Evolutionary conservation across 2,329 filamentous ascomycete genomes (phyloP).

Genomic region (Ascochyta koolunga): DNA sequence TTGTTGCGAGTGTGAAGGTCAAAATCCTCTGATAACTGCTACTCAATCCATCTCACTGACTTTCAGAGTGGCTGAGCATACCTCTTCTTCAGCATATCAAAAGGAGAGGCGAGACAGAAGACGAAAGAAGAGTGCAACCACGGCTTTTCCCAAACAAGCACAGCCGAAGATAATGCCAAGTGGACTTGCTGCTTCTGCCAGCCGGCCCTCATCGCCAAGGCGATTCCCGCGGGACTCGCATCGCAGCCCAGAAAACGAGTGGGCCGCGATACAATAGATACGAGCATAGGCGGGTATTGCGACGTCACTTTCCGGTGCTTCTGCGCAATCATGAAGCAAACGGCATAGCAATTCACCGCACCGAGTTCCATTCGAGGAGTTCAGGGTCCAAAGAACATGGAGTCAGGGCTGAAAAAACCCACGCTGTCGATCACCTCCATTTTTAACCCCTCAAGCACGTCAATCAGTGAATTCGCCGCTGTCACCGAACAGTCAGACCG

Average conservation of each 20-base stretch:
- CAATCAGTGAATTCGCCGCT: constrained; percentile 3
- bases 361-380: background rate
- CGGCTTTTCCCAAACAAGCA: background rate
- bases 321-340: background rate
- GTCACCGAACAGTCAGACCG: background rate
- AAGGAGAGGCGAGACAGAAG: too few species aligned
- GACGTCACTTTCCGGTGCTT: background rate
- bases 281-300: background rate
- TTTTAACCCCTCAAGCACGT: constrained; percentile 4
- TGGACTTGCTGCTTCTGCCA: background rate
- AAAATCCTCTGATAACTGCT: too few species aligned
- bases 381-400: background rate
- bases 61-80: too few species aligned
- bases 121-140: too few species aligned
- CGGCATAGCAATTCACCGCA: constrained; percentile 1
- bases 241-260: background rate
- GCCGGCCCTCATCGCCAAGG: background rate
- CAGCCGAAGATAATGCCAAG: background rate
- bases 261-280: background rate
- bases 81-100: too few species aligned
- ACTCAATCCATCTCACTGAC: too few species aligned
- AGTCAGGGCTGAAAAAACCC: background rate
- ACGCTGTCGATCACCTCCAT: constrained; percentile 3
- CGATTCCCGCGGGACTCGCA: background rate
- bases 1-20: too few species aligned